Conservation (phyloP, 768 basidiomycete species). For the Mycena crocata region DNA sequence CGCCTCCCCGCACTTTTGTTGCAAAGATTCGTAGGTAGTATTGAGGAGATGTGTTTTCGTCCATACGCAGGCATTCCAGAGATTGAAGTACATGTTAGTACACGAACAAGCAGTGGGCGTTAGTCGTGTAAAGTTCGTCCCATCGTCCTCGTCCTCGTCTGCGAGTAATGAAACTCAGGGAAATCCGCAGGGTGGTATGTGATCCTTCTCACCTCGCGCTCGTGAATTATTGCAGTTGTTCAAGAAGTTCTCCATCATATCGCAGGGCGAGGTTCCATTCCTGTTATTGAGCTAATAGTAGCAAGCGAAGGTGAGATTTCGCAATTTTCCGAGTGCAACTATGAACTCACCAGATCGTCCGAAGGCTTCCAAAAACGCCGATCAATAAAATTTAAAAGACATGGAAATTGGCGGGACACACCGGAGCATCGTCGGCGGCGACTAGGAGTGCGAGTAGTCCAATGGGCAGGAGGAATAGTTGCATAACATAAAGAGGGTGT, state of each 20-base stretch:
- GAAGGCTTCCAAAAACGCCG: not conserved
- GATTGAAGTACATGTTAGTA: conserved; percentile 32
- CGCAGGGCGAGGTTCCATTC: conserved; percentile 24
- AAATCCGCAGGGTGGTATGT: not conserved
- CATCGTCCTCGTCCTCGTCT: not conserved
- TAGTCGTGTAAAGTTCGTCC: conserved; percentile 15
- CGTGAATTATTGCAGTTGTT: conserved; percentile 3
- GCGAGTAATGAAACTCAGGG: not conserved
- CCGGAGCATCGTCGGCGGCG: conserved; percentile 11
- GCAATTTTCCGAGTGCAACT: too few species aligned
- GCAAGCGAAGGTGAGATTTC: not conserved
- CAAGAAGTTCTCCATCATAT: conserved; percentile 9
- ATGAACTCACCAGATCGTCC: not conserved
- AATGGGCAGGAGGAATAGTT: conserved; percentile 18
- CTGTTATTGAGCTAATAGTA: conserved; percentile 19
- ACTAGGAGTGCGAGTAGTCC: conserved; percentile 23
- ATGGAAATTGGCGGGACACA: not conserved
- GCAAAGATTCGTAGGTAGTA: conserved; percentile 5
- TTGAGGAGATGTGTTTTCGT: not conserved
- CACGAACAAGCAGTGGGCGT: conserved; percentile 23
- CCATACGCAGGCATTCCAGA: conserved; percentile 28
- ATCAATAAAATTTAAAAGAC: not conserved
- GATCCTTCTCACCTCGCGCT: conserved; percentile 21
- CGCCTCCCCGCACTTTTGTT: conserved; percentile 16
- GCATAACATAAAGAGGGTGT: conserved; percentile 28